These are phyloP conservation scores for Nakaseomyces nivariensis DNA, from an alignment of 1,139 yeast genomes.

Conservation along the genomic window DNA sequence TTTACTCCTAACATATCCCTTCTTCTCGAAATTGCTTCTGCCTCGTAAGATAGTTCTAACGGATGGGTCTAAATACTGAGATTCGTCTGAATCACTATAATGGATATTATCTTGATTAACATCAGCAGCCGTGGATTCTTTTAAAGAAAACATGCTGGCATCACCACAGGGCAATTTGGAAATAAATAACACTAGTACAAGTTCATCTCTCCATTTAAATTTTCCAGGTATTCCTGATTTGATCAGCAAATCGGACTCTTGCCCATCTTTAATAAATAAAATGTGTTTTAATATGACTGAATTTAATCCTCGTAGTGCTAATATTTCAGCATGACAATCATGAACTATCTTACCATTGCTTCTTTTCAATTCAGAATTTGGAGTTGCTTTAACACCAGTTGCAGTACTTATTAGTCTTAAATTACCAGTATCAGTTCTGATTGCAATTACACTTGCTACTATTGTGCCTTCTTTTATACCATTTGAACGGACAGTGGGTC, in stretches of 20 bases:
- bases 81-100: slow-evolving; percentile 18
- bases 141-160: slow-evolving; percentile 49
- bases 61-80: slow-evolving; percentile 24
- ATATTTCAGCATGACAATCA: slow-evolving; percentile 83
- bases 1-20: slow-evolving; percentile 73
- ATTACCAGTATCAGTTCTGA: slow-evolving; percentile 18
- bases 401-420: slow-evolving; percentile 43
- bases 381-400: slow-evolving; percentile 77
- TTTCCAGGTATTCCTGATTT: background rate
- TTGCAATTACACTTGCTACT: slow-evolving; percentile 59
- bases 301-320: slow-evolving; percentile 63
- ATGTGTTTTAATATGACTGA: slow-evolving; percentile 18
- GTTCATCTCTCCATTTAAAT: slow-evolving; percentile 30
- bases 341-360: slow-evolving; percentile 59
- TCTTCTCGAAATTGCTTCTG: slow-evolving; percentile 44
- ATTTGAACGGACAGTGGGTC: slow-evolving; percentile 51
- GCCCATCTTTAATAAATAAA: slow-evolving; percentile 4
- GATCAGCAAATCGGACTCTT: background rate
- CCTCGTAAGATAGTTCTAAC: slow-evolving; percentile 45
- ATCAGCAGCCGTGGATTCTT: slow-evolving; percentile 19
- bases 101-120: slow-evolving; percentile 18
- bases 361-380: slow-evolving; percentile 37
- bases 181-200: slow-evolving; percentile 49
- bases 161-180: slow-evolving; percentile 94
- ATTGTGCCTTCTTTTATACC: slow-evolving; percentile 78